phyloP scores from a whole-genome alignment of 192 early-diverging fungal species.

The Chytriomyces sp. region DNA sequence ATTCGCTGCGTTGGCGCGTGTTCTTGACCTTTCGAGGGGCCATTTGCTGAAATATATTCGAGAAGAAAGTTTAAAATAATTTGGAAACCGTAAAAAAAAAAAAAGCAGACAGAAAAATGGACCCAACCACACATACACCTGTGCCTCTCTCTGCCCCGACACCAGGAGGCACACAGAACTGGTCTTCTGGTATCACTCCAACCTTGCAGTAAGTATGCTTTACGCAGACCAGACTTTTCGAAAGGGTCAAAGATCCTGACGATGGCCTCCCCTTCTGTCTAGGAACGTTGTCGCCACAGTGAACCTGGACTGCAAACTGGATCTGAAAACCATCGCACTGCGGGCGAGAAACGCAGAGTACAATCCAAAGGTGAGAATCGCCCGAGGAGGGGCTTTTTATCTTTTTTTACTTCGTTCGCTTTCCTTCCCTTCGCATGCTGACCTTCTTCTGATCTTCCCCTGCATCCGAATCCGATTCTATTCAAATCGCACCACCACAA shows the following conservation, averaged over 20 bases:
- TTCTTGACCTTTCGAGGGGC: background rate
- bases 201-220: conserved; percentile 30
- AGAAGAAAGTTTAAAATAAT: background rate
- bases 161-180: conserved; percentile 15
- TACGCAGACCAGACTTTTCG: background rate
- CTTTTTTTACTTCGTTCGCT: conserved; percentile 11
- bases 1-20: background rate
- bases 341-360: conserved; percentile 99
- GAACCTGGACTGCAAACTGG: conserved; percentile 95
- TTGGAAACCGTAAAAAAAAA: conserved; percentile 1
- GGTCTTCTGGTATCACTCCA: conserved; percentile 32
- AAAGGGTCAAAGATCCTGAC: too few species aligned
- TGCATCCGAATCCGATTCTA: background rate
- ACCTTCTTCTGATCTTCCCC: conserved; percentile 3
- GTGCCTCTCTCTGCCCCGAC: conserved; percentile 24
- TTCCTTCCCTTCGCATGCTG: conserved; percentile 27
- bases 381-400: background rate
- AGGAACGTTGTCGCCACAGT: conserved; percentile 99
- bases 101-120: background rate
- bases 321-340: conserved; percentile 97
- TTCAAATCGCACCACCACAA: background rate
- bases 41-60: background rate
- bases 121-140: conserved; percentile 1
- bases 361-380: conserved; percentile 91
- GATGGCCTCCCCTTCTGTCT: too few species aligned